phyloP scores from a whole-genome alignment of 257 asterid species.

The Solanum pimpinellifolium region DNA sequence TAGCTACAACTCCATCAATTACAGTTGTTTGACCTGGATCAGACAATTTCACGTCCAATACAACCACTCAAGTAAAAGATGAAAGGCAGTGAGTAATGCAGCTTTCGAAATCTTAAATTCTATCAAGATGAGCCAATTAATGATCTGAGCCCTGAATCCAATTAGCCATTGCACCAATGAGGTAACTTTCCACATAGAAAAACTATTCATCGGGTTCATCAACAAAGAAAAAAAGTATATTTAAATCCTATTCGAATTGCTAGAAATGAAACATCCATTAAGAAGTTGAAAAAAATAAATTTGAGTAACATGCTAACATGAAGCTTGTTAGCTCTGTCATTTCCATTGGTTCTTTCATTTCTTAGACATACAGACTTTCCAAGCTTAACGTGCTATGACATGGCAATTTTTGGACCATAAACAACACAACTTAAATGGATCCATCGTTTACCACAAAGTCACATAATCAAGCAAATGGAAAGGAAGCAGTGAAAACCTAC shows the following conservation, averaged over 20 bases:
- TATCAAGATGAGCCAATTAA: background rate
- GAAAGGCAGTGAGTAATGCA: background rate
- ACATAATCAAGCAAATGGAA: background rate
- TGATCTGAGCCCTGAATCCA: background rate
- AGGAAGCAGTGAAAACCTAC: slow-evolving; percentile 4
- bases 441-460: background rate
- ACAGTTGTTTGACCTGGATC: background rate
- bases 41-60: background rate
- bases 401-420: background rate
- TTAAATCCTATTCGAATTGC: background rate
- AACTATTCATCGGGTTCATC: background rate
- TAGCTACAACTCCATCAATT: background rate
- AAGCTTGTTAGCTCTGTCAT: background rate
- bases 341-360: background rate
- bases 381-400: background rate
- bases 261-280: background rate
- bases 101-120: background rate
- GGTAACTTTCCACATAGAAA: background rate
- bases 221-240: background rate
- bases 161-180: background rate
- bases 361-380: background rate
- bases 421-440: background rate
- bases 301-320: background rate
- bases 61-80: background rate
- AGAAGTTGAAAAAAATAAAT: background rate